Evolutionary conservation across 2,329 filamentous ascomycete species (phyloP), one percentile per base, ranked within the genome.

Genomic region (Parascedosporium putredinis): DNA sequence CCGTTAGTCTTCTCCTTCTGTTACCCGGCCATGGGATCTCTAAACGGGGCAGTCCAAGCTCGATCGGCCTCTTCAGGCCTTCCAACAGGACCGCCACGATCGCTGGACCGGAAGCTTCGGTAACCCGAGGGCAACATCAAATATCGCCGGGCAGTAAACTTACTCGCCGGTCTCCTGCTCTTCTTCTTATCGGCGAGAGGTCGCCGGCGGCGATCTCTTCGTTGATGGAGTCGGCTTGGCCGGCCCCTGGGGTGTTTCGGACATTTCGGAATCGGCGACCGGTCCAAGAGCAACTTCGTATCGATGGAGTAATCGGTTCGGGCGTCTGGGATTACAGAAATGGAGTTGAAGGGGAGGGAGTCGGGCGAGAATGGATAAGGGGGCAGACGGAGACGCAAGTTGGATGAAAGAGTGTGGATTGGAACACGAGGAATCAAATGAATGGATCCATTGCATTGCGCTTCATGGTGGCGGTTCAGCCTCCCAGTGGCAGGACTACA

Each of bases 91-190:
- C n/a, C n/a, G n/a, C n/a, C n/a, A n/a, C n/a, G n/a, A 31, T 31
- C 27, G 12, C 6, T 31, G 27, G 27, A 12, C 27, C 27, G 27
- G 27, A 31, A 42, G 38, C 16, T 20, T 23, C 20, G 9, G 3
- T 3, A 22, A 42, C 12, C 5, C 3, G 38, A 27, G 18, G 34
- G 7, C 7, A n/a, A 18, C 27, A n/a, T 6, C 14, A 16, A 31
- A 16, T 10, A 3, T 23, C 9, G 24, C 6, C 14, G 4, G 5
- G 23, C n/a, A 25, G 29, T n/a, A 45, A 45, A 68, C 74, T 68
- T 62, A 95, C 89, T 96, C 59, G 89, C 88, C 58, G 91, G 91
- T 69, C 88, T 84, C 68, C 86, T 83, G 76, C 81, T 94, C 81
- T 95, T 95, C 68, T 84, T 79, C 74, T 90, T 93, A 70, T 93